phyloP scores from a whole-genome alignment of 495 filamentous ascomycete species.

The Rostrohypoxylon terebratum region DNA sequence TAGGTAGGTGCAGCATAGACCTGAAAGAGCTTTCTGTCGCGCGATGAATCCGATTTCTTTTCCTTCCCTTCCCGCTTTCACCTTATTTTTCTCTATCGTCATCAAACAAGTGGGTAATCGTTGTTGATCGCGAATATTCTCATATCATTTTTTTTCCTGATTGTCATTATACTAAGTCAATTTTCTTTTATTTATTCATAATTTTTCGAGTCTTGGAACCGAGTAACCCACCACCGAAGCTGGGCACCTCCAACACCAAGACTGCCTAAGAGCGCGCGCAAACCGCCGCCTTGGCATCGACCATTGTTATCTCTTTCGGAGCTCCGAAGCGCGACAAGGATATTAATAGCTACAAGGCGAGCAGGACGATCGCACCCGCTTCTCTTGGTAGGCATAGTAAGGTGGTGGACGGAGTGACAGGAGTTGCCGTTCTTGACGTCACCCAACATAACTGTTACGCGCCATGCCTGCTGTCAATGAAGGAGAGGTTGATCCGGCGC shows the following conservation, averaged over 20 bases:
- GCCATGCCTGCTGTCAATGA: constrained; percentile 24
- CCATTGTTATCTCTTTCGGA: constrained; percentile 34
- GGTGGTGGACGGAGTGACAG: constrained; percentile 11
- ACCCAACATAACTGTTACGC: constrained; percentile 4
- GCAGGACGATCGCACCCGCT: constrained; percentile 5
- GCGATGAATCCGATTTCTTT: constrained; percentile 3
- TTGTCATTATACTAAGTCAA: constrained; percentile 22
- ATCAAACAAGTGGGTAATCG: not conserved
- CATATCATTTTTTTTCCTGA: not conserved
- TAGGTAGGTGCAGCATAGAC: not conserved
- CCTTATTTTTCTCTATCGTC: constrained; percentile 2
- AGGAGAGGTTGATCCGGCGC: constrained; percentile 16
- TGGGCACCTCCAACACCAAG: constrained; percentile 11
- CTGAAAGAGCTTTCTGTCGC: constrained; percentile 16
- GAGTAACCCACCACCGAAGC: constrained; percentile 15
- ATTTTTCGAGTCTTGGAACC: constrained; percentile 36
- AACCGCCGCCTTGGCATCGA: constrained; percentile 46
- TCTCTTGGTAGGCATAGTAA: constrained; percentile 5
- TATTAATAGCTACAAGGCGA: constrained; percentile 12
- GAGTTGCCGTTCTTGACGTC: constrained; percentile 17
- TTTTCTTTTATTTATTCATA: constrained; percentile 33
- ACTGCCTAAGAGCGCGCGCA: constrained; percentile 9
- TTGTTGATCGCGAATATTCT: constrained; percentile 3
- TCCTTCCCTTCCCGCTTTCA: constrained; percentile 1
- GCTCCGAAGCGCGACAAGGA: constrained; percentile 23